Conservation (phyloP, 768 basidiomycete genomes). For the Calocybe cyanea region DNA sequence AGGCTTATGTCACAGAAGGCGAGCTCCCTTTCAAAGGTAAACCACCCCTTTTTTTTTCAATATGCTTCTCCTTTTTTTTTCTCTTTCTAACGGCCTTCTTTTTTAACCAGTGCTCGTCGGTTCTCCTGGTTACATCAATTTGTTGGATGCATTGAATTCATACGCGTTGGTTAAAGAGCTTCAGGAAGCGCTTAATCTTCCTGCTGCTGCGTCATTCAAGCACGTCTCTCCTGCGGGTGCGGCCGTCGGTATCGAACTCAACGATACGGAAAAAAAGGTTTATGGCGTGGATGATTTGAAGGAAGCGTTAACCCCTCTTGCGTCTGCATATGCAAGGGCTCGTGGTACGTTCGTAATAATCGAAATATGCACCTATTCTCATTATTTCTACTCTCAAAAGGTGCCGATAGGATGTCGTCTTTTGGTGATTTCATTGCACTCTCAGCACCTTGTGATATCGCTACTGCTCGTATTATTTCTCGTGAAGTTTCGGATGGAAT, state of each 20-base stretch:
- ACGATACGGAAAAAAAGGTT: slow-evolving; percentile 84
- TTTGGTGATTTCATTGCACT: slow-evolving; percentile 99
- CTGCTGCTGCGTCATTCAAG: slow-evolving; percentile 98
- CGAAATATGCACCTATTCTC: background rate
- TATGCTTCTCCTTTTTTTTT: background rate
- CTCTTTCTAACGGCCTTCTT: background rate
- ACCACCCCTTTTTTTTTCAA: slow-evolving; percentile 7
- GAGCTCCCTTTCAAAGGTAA: slow-evolving; percentile 91
- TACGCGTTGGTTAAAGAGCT: slow-evolving; percentile 95
- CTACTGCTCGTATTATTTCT: slow-evolving; percentile 96
- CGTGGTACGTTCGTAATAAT: slow-evolving; percentile 52
- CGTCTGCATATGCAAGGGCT: slow-evolving; percentile 92
- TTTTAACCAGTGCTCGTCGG: slow-evolving; percentile 70
- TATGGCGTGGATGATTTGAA: slow-evolving; percentile 97
- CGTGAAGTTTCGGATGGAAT: slow-evolving; percentile 98
- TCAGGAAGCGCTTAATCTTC: slow-evolving; percentile 78
- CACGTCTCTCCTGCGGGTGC: slow-evolving; percentile 98
- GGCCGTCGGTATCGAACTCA: slow-evolving; percentile 83
- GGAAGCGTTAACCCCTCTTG: slow-evolving; percentile 82
- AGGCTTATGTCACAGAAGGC: slow-evolving; percentile 88
- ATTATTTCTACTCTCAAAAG: slow-evolving; percentile 30
- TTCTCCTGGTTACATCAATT: slow-evolving; percentile 97
- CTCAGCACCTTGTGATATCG: slow-evolving; percentile 87
- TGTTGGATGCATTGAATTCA: slow-evolving; percentile 95
- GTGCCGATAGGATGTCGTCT: slow-evolving; percentile 98